A percentile compares a stretch with the other conserved stretches of the same genome.
Conservation (phyloP, 495 filamentous ascomycete species). For the Darksidea phi region DNA sequence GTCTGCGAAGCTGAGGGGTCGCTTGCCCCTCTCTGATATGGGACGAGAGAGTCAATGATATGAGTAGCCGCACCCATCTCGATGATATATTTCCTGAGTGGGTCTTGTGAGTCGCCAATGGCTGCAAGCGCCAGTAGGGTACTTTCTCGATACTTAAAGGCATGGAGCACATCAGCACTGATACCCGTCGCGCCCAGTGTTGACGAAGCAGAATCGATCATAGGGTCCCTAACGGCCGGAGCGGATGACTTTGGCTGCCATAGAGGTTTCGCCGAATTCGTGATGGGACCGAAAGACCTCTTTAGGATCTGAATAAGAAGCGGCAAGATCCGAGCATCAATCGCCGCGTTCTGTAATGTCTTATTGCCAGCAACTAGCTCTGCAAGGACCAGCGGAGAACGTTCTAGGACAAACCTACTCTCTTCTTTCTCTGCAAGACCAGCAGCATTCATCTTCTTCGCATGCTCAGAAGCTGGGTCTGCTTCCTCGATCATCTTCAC, state of each 20-base stretch:
- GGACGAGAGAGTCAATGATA: conserved; percentile 78
- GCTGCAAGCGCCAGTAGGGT: conserved; percentile 77
- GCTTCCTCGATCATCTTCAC: conserved; percentile 42
- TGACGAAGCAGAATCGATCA: conserved; percentile 34
- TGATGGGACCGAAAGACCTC: conserved; percentile 56
- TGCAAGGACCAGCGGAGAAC: conserved; percentile 71
- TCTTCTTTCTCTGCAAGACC: conserved; percentile 42
- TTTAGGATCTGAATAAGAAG: conserved; percentile 75
- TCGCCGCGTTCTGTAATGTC: conserved; percentile 75
- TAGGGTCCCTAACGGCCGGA: not conserved
- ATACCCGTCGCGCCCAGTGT: conserved; percentile 63
- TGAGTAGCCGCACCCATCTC: conserved; percentile 76
- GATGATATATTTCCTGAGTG: conserved; percentile 78
- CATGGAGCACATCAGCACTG: conserved; percentile 64
- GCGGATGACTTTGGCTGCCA: conserved; percentile 39
- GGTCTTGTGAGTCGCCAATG: conserved; percentile 75
- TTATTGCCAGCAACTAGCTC: conserved; percentile 73
- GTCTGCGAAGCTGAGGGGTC: conserved; percentile 38
- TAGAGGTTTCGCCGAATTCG: conserved; percentile 42
- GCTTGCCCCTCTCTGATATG: conserved; percentile 46
- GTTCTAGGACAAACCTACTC: conserved; percentile 50
- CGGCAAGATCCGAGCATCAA: conserved; percentile 73
- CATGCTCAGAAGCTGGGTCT: conserved; percentile 3
- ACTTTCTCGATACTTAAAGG: conserved; percentile 72
- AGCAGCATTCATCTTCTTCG: not conserved